A percentile compares a stretch with the other conserved stretches of the same genome.
Evolutionary conservation across 108 stramenopile genomes (phyloP).

Genomic region (Cylindrotheca closterium): DNA sequence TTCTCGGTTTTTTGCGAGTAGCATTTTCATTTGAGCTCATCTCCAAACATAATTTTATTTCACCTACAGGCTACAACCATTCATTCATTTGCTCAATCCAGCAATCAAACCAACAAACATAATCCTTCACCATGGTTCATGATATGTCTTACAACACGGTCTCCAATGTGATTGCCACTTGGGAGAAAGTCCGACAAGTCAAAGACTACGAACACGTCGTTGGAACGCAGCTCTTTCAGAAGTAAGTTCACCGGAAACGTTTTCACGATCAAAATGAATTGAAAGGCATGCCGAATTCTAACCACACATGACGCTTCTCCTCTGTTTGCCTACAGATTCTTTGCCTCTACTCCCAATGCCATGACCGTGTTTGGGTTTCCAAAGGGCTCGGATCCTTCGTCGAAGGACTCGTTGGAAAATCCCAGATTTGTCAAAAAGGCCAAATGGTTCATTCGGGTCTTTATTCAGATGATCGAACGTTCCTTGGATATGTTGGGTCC

Average conservation of each 20-base stretch:
- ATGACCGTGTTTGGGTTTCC: constrained; percentile 24
- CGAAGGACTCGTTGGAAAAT: constrained; percentile 7
- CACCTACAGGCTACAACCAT: too few species aligned
- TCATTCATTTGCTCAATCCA: too few species aligned
- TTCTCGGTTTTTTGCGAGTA: too few species aligned
- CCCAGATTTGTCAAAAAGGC: constrained; percentile 20
- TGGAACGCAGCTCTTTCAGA: constrained; percentile 23
- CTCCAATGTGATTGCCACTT: constrained; percentile 32
- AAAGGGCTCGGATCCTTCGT: background rate
- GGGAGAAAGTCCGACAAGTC: constrained; percentile 27
- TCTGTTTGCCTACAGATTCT: constrained; percentile 5
- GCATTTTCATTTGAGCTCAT: too few species aligned
- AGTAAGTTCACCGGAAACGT: constrained; percentile 16
- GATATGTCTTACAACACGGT: constrained; percentile 35
- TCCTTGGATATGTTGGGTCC: constrained; percentile 44
- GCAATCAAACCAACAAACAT: constrained; percentile 1
- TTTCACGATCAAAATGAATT: background rate
- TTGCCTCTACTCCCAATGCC: constrained; percentile 18
- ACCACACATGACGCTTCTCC: background rate
- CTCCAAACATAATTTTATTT: too few species aligned
- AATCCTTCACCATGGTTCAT: constrained; percentile 32
- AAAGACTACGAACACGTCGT: constrained; percentile 24
- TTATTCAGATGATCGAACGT: constrained; percentile 20
- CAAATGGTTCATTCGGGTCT: constrained; percentile 9
- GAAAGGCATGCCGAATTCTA: background rate